phyloP scores from a whole-genome alignment of 306 rosid genomes.

The Trifolium subterraneum region DNA sequence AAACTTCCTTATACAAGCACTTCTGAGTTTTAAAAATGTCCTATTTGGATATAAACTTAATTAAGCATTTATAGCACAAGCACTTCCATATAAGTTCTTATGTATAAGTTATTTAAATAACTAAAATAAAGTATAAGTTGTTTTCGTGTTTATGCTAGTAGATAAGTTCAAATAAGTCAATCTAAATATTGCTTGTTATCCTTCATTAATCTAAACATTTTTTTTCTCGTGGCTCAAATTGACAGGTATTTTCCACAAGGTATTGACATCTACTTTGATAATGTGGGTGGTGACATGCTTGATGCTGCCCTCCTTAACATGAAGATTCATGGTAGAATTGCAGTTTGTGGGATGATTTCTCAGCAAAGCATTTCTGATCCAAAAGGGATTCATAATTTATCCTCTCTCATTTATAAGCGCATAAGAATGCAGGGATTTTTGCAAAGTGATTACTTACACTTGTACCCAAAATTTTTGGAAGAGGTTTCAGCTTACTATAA shows the following conservation, averaged over 20 bases:
- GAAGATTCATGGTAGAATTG: conserved; percentile 55
- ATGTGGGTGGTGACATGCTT: conserved; percentile 54
- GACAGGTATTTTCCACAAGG: conserved; percentile 55
- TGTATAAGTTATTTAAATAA: background rate
- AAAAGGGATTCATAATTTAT: conserved; percentile 44
- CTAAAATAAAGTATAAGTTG: background rate
- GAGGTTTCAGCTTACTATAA: conserved; percentile 40
- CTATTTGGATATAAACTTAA: background rate
- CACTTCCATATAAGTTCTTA: background rate
- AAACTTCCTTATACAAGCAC: background rate
- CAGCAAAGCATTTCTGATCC: conserved; percentile 46
- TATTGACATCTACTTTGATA: conserved; percentile 57
- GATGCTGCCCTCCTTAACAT: conserved; percentile 58
- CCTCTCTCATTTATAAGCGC: conserved; percentile 41
- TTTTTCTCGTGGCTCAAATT: background rate
- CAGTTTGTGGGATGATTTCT: conserved; percentile 58
- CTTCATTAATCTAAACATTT: background rate
- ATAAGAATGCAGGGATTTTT: conserved; percentile 53
- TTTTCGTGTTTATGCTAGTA: background rate
- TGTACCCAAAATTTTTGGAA: conserved; percentile 51
- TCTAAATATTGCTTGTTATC: background rate
- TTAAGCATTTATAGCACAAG: background rate
- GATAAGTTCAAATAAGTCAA: background rate
- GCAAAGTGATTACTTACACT: conserved; percentile 52
- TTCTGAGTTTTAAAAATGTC: background rate